phyloP scores from a whole-genome alignment of 192 early-diverging fungal genomes.

The Coemansia sp. region DNA sequence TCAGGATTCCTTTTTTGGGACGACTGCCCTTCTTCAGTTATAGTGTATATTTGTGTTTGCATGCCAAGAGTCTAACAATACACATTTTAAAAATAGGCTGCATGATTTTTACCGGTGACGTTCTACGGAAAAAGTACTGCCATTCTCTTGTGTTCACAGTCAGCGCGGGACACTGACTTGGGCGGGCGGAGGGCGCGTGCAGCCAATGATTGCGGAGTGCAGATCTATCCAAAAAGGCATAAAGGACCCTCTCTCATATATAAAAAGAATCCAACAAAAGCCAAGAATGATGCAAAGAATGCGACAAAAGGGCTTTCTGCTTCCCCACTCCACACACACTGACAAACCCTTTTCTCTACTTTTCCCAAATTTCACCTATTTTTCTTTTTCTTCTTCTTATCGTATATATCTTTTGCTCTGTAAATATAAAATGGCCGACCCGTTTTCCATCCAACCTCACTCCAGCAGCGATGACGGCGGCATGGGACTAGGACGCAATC shows the following conservation, averaged over 20 bases:
- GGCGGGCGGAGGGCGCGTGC: background rate
- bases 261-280: too few relatives aligned
- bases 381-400: background rate
- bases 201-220: background rate
- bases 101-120: background rate
- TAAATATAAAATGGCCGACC: constrained; percentile 1
- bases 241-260: background rate
- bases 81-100: background rate
- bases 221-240: background rate
- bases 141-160: background rate
- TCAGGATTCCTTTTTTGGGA: background rate
- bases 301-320: too few relatives aligned
- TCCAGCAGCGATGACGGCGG: background rate
- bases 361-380: background rate
- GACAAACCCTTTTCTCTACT: background rate
- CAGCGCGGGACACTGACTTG: background rate
- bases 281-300: background rate
- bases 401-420: background rate
- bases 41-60: background rate
- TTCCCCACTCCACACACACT: background rate
- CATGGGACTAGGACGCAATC: background rate
- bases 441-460: background rate
- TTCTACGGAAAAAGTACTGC: background rate
- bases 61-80: background rate
- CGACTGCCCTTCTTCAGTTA: background rate